phyloP scores from a whole-genome alignment of 179 eudicot species.

The Vitellaria paradoxa region DNA sequence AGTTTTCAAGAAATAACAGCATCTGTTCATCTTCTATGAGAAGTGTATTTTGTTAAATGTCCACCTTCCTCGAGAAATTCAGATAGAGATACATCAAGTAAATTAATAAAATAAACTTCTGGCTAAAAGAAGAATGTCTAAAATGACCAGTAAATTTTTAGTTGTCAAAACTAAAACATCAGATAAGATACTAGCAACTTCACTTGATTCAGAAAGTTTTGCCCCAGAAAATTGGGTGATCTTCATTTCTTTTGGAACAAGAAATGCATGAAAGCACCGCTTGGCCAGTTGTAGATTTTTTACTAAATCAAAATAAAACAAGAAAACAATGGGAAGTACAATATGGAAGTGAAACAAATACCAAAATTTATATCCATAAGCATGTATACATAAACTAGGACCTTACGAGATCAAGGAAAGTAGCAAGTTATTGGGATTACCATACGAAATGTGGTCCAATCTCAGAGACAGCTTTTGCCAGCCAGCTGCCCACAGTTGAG shows the following conservation, averaged over 20 bases:
- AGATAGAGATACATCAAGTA: no score
- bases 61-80: no score
- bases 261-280: neutral
- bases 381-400: no score
- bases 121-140: no score
- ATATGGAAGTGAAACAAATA: no score
- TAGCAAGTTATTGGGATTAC: neutral
- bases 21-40: no score
- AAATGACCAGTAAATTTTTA: no score
- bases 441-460: slow-evolving; percentile 17
- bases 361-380: no score
- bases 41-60: no score
- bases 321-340: neutral
- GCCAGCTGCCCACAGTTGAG: slow-evolving; percentile 16
- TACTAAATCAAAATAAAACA: neutral
- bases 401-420: neutral
- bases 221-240: neutral
- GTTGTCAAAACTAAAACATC: neutral
- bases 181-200: neutral
- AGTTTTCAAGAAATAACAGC: no score
- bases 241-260: neutral
- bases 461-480: slow-evolving; percentile 7
- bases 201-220: neutral
- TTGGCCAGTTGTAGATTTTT: no score
- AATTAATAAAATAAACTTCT: no score